Evolutionary conservation across 1,284 basidiomycete genomes (phyloP).

Genomic region (Puccinia hordei): DNA sequence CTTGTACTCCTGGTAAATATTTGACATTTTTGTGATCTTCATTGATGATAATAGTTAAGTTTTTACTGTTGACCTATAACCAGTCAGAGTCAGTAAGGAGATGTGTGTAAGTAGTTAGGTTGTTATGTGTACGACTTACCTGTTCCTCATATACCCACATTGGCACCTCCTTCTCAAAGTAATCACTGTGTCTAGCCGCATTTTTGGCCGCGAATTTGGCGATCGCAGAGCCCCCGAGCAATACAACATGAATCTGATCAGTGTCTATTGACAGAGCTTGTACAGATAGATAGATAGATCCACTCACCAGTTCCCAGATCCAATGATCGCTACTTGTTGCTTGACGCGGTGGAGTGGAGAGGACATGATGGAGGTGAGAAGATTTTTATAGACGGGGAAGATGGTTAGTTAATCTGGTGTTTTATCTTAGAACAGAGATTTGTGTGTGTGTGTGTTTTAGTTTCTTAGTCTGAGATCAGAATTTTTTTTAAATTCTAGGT

Average conservation of each 20-base stretch:
- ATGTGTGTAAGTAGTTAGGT: neutral
- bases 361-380: neutral
- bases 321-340: slow-evolving; percentile 63
- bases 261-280: neutral
- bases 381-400: neutral
- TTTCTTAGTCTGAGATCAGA: no score
- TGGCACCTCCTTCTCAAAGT: slow-evolving; percentile 62
- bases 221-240: slow-evolving; percentile 65
- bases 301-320: slow-evolving; percentile 59
- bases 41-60: slow-evolving; percentile 65
- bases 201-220: slow-evolving; percentile 63
- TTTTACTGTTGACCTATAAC: slow-evolving; percentile 63
- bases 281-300: neutral
- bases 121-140: slow-evolving; percentile 55
- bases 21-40: slow-evolving; percentile 66
- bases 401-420: no score
- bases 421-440: no score
- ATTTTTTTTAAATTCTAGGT: no score
- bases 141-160: slow-evolving; percentile 65
- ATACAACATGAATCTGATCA: neutral
- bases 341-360: slow-evolving; percentile 8
- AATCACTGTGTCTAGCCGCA: slow-evolving; percentile 11
- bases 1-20: slow-evolving; percentile 64
- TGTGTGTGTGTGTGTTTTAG: no score
- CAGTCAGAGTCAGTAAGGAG: neutral